These are phyloP conservation scores for Pythium angustatum DNA, from an alignment of 352 stramenopile species.

Conservation along the genomic window DNA sequence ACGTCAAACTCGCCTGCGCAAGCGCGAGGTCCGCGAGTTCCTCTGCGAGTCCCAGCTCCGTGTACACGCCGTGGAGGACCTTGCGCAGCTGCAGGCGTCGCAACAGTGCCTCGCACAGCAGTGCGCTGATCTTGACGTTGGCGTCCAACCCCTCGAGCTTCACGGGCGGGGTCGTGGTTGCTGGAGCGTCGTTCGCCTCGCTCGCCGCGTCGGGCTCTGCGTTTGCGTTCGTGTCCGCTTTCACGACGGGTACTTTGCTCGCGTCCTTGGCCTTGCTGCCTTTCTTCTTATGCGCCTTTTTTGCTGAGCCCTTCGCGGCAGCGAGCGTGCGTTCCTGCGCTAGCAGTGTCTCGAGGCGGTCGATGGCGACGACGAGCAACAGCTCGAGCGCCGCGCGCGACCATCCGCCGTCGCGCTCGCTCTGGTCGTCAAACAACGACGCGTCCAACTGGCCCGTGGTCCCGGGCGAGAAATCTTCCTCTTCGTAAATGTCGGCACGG, in stretches of 20 bases:
- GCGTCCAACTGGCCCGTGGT: slow-evolving; percentile 56
- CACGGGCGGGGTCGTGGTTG: not conserved
- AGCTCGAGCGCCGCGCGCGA: slow-evolving; percentile 38
- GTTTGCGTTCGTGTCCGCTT: no score
- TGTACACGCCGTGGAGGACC: slow-evolving; percentile 24
- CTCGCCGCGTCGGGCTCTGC: no score
- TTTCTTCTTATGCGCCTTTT: slow-evolving; percentile 72
- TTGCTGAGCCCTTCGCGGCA: slow-evolving; percentile 33
- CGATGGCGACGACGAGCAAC: slow-evolving; percentile 47
- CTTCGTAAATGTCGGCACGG: slow-evolving; percentile 95
- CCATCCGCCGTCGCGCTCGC: slow-evolving; percentile 26
- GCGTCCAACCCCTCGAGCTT: slow-evolving; percentile 46
- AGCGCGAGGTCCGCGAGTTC: slow-evolving; percentile 40
- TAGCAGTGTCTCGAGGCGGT: slow-evolving; percentile 47
- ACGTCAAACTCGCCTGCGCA: slow-evolving; percentile 42
- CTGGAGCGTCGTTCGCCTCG: slow-evolving; percentile 9
- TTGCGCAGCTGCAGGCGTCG: slow-evolving; percentile 57
- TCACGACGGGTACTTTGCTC: no score
- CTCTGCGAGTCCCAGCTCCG: slow-evolving; percentile 46
- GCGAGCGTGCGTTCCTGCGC: slow-evolving; percentile 39
- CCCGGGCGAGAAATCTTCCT: slow-evolving; percentile 92
- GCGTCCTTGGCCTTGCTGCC: slow-evolving; percentile 40
- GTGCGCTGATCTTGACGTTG: slow-evolving; percentile 48
- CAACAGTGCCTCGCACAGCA: slow-evolving; percentile 68
- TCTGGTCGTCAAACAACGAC: slow-evolving; percentile 43